Conservation (phyloP, 2,329 filamentous ascomycete genomes). For the Aspergillus ochraceus region DNA sequence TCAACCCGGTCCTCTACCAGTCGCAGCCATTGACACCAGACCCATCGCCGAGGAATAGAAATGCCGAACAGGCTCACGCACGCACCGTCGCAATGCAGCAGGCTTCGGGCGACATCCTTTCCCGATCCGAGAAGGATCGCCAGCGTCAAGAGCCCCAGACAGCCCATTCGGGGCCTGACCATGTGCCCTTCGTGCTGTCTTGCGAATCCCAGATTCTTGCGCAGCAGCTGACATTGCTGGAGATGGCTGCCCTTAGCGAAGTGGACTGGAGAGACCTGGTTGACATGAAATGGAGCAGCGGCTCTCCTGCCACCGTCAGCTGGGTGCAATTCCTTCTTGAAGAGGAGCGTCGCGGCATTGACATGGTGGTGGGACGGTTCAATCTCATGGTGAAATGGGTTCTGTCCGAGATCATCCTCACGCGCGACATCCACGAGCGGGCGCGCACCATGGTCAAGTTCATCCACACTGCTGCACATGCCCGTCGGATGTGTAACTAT, state of each 20-base stretch:
- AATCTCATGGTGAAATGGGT: conserved; percentile 68
- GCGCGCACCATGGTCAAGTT: conserved; percentile 62
- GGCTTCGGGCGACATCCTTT: conserved; percentile 34
- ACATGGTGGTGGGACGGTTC: conserved; percentile 65
- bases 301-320: conserved; percentile 52
- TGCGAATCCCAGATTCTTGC: conserved; percentile 62
- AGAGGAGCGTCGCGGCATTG: conserved; percentile 58
- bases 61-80: conserved; percentile 12
- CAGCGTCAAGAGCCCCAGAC: conserved; percentile 11
- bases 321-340: conserved; percentile 63
- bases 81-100: conserved; percentile 28
- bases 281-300: conserved; percentile 62
- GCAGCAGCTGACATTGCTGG: conserved; percentile 64
- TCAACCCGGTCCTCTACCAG: conserved; percentile 34
- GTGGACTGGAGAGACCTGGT: conserved; percentile 68
- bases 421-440: conserved; percentile 57
- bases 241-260: conserved; percentile 65
- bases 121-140: conserved; percentile 32
- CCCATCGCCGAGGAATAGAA: conserved; percentile 38
- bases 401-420: conserved; percentile 62
- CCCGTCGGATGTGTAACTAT: conserved; percentile 61
- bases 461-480: conserved; percentile 63
- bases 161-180: conserved; percentile 33
- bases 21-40: conserved; percentile 44
- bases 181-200: conserved; percentile 64